phyloP scores from a whole-genome alignment of 2,329 filamentous ascomycete genomes.

The Metarhizium guizhouense region DNA sequence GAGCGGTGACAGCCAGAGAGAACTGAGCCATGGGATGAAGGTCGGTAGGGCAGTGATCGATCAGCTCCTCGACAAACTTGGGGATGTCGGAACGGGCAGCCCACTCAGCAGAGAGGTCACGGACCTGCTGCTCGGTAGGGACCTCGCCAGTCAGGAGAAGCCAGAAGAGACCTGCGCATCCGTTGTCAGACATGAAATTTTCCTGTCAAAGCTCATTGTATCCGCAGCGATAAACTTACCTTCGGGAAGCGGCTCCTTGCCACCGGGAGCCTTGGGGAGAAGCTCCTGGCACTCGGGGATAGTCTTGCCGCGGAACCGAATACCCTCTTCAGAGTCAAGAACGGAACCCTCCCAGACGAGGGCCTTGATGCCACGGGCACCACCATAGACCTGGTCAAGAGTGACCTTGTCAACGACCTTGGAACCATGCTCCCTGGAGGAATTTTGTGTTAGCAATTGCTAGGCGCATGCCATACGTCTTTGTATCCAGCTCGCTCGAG shows the following conservation, averaged over 20 bases:
- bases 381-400: conserved; percentile 97
- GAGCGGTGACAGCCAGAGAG: conserved; percentile 92
- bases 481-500: neutral
- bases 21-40: conserved; percentile 99
- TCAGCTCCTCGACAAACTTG: conserved; percentile 98
- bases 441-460: conserved; percentile 11
- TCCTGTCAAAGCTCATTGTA: too few relatives aligned
- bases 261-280: conserved; percentile 93
- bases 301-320: conserved; percentile 98
- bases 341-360: conserved; percentile 99
- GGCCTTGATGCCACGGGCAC: conserved; percentile 97
- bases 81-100: conserved; percentile 93
- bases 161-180: conserved; percentile 81
- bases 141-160: conserved; percentile 97
- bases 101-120: conserved; percentile 97
- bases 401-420: conserved; percentile 97
- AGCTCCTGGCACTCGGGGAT: conserved; percentile 98
- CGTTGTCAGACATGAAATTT: neutral
- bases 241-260: conserved; percentile 94
- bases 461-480: neutral
- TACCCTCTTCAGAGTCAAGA: conserved; percentile 96
- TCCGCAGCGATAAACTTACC: conserved; percentile 36
- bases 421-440: conserved; percentile 74
- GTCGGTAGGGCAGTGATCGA: conserved; percentile 98
- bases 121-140: conserved; percentile 94